Conservation (phyloP, 164 flowering plant species). For the Stephania yunnanensis region DNA sequence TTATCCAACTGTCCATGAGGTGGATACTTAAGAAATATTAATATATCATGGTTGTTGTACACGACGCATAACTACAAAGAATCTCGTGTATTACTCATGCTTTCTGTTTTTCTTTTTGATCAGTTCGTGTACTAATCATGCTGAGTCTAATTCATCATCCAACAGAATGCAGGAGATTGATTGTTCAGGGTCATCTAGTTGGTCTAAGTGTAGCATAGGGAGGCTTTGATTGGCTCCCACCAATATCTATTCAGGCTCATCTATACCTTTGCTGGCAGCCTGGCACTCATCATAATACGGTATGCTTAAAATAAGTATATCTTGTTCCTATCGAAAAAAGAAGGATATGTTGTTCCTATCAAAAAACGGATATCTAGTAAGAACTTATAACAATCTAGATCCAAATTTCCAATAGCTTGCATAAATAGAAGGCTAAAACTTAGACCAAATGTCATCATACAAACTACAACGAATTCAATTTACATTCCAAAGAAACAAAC, state of each 20-base stretch:
- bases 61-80: not conserved
- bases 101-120: not conserved
- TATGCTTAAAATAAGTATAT: too few relatives aligned
- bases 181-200: not conserved
- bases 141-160: not conserved
- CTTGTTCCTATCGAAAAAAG: too few relatives aligned
- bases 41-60: not conserved
- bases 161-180: not conserved
- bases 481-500: slow-evolving; percentile 30
- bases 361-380: too few relatives aligned
- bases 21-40: not conserved
- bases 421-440: not conserved
- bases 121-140: not conserved
- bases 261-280: too few relatives aligned
- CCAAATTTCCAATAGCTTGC: too few relatives aligned
- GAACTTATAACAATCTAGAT: too few relatives aligned
- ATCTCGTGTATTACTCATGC: not conserved
- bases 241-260: not conserved
- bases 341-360: too few relatives aligned
- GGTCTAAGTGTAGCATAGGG: not conserved
- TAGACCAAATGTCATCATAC: slow-evolving; percentile 1
- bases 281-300: too few relatives aligned
- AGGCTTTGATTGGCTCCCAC: not conserved
- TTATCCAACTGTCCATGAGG: not conserved
- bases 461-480: not conserved